phyloP scores from a whole-genome alignment of 139 green algal genomes.

The Picochlorum sp. region DNA sequence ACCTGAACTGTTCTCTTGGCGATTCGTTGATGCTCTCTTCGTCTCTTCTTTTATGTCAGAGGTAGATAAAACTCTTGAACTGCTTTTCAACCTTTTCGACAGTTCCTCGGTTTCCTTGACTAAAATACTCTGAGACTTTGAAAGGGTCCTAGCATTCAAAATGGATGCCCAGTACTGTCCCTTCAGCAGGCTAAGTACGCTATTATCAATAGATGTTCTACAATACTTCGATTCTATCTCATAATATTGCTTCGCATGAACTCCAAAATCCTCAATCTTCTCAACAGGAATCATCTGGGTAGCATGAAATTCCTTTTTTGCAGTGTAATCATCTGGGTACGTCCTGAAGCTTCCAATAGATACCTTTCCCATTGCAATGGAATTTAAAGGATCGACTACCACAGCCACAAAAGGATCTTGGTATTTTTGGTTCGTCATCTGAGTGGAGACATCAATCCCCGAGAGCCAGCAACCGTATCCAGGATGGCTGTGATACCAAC shows the following conservation, averaged over 20 bases:
- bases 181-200: conserved; percentile 84
- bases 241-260: conserved; percentile 70
- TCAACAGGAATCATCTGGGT: conserved; percentile 95
- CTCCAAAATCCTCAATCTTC: conserved; percentile 99
- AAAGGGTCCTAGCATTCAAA: too few relatives aligned
- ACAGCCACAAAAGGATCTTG: conserved; percentile 94
- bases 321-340: conserved; percentile 27
- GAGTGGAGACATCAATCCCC: conserved; percentile 76
- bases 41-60: too few relatives aligned
- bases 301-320: conserved; percentile 6
- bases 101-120: too few relatives aligned
- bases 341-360: conserved; percentile 92
- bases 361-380: conserved; percentile 90
- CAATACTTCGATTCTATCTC: conserved; percentile 81
- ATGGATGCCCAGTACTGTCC: conserved; percentile 91
- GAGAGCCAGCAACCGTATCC: conserved; percentile 99
- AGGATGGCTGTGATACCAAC: conserved; percentile 98
- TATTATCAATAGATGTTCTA: conserved; percentile 76
- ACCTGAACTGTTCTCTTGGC: too few relatives aligned
- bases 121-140: too few relatives aligned
- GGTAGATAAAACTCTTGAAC: too few relatives aligned
- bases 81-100: too few relatives aligned
- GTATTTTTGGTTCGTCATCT: conserved; percentile 82
- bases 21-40: too few relatives aligned
- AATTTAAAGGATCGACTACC: conserved; percentile 93